Conservation (phyloP, 177 flowering plant genomes). For the Vitis hybrid region DNA sequence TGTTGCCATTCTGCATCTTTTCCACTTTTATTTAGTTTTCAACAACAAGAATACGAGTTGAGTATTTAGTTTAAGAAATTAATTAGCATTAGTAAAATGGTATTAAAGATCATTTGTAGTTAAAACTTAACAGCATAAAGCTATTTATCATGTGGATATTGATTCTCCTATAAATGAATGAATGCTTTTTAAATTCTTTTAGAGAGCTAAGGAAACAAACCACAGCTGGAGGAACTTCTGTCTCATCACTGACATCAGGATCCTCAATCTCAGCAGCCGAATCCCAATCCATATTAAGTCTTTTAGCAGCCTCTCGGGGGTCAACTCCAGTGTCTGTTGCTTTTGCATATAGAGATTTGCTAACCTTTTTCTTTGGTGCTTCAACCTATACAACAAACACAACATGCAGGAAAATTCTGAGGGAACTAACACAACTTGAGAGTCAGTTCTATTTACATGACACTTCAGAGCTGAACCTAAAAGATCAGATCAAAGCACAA, state of each 20-base stretch:
- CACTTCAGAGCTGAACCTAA: not conserved
- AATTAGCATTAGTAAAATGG: no score
- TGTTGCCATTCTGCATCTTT: no score
- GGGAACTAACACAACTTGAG: not conserved
- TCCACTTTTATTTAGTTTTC: no score
- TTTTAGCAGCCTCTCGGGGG: slow-evolving; percentile 81
- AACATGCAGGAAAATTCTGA: not conserved
- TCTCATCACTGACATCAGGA: slow-evolving; percentile 36
- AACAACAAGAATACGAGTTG: no score
- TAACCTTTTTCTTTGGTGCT: slow-evolving; percentile 51
- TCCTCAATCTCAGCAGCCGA: slow-evolving; percentile 88
- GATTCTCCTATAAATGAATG: no score
- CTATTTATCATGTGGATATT: no score
- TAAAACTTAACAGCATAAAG: no score
- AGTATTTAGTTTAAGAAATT: no score
- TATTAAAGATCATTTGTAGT: no score
- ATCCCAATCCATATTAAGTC: slow-evolving; percentile 92
- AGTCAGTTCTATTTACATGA: not conserved
- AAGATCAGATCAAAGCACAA: no score
- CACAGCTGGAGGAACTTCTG: slow-evolving; percentile 79
- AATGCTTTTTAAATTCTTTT: not conserved
- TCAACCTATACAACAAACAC: slow-evolving; percentile 52
- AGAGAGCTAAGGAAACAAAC: slow-evolving; percentile 41
- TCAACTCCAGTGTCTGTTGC: slow-evolving; percentile 88
- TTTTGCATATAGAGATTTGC: slow-evolving; percentile 78